Base-by-base conservation (phyloP, 1,284 basidiomycete genomes). In the Erythrobasidium hasegawianum region DNA sequence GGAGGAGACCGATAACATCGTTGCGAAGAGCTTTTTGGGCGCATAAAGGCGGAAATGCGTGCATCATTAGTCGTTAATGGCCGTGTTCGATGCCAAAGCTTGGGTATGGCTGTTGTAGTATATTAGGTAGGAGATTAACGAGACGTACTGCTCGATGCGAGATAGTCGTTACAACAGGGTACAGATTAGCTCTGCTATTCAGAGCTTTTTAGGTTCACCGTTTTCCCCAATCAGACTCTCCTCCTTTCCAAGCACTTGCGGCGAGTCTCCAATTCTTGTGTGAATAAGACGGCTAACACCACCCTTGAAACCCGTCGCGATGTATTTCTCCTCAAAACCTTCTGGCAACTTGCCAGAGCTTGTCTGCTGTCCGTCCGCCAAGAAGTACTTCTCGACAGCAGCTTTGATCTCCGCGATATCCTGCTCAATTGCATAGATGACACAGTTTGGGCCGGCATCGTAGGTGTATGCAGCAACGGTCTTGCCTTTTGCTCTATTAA, bases 361-460 rank as follows among this genome's bases (percentile, higher is more conserved):
- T n/a, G 40, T 29, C 16, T 56, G 38, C 41, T 27, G 38, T 16
- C 22, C 20, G 2, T 39, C 18, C 18, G 10, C 59, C 0, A 92
- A 91, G 83, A 97, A 96, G 79, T 87, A 95, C 65, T 81, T 79
- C 62, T 87, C 79, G 72, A 96, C 83, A 69, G 90, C 78, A 73
- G 85, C 81, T 45, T 92, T 80, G 71, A 97, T 87, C 78, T 86
- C 84, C 70, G 84, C 83, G 75, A 94, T 81, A 79, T 93, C 85
- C 72, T 84, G 82, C 76, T 88, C 83, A 20, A 85, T 84, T 0
- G 92, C 85, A 79, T 98, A 99, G 74, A 99, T 92, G 73, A 99
- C 96, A 0, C 95, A 95, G 79, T 99, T 99, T 38, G 96, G 96
- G 41, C 95, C 95, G 0, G 95, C 96, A 75, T 99, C 96, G 77